These are phyloP conservation scores for Magnolia officinalis DNA, from an alignment of 164 flowering plant genomes.

Conservation along the genomic window DNA sequence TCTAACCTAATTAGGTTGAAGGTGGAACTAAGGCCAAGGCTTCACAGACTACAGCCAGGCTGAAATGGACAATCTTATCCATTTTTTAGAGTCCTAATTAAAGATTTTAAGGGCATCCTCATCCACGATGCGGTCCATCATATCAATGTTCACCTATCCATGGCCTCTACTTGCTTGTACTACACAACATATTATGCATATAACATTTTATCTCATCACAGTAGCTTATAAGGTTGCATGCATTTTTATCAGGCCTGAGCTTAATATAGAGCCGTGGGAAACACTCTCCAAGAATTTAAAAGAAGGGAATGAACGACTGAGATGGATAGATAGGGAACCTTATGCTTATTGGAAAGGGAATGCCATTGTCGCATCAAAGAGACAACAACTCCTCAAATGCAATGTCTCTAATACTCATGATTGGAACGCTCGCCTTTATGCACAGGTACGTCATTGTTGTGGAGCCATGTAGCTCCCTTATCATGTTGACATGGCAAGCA, in stretches of 20 bases:
- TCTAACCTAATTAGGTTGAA: no score
- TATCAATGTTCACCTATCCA: no score
- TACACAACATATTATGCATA: no score
- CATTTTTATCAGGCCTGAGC: constrained; percentile 42
- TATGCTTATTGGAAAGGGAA: constrained; percentile 78
- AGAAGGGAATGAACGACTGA: constrained; percentile 36
- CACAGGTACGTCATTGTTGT: constrained; percentile 26
- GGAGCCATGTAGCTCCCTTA: no score
- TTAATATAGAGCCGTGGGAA: constrained; percentile 62
- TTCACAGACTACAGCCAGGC: no score
- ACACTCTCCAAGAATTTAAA: constrained; percentile 25
- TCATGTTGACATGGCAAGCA: no score
- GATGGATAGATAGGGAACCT: constrained; percentile 56
- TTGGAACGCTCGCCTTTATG: constrained; percentile 49
- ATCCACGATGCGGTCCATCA: no score
- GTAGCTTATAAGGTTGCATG: not conserved
- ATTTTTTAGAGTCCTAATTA: no score
- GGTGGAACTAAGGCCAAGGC: no score
- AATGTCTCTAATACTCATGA: constrained; percentile 36
- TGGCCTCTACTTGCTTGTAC: no score
- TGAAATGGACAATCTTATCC: no score
- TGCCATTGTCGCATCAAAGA: constrained; percentile 19
- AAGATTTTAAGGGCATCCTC: no score
- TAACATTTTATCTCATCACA: not conserved
- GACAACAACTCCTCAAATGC: constrained; percentile 45